phyloP scores from a whole-genome alignment of 208 protist genomes.

The Trypanosoma melophagium region DNA sequence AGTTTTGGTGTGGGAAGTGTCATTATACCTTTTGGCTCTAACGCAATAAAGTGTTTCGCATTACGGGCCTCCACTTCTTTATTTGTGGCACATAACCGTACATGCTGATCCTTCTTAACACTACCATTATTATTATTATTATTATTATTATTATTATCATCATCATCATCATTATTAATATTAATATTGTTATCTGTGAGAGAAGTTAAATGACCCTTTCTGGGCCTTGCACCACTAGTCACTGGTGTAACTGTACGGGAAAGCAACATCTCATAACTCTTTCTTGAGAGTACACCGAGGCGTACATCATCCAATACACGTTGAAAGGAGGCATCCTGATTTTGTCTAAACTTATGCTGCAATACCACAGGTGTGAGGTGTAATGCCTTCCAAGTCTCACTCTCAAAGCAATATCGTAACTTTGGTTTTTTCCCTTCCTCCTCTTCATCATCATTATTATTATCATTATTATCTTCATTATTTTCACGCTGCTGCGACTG shows the following conservation, averaged over 20 bases:
- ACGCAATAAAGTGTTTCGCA: conserved; percentile 47
- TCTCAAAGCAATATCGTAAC: conserved; percentile 53
- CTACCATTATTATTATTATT: not conserved
- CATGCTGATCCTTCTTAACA: conserved; percentile 17
- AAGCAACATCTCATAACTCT: conserved; percentile 24
- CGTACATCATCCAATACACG: conserved; percentile 63
- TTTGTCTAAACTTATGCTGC: conserved; percentile 43
- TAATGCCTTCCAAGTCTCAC: conserved; percentile 41
- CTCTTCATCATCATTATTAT: conserved; percentile 2
- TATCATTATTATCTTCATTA: not conserved
- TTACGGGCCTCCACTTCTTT: conserved; percentile 67
- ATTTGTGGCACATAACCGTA: conserved; percentile 76
- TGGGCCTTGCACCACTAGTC: too few relatives aligned
- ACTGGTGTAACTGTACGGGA: conserved; percentile 17
- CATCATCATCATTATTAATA: not conserved
- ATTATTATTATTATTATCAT: conserved; percentile 1
- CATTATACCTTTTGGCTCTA: conserved; percentile 39
- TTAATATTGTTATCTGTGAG: not conserved
- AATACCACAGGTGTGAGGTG: conserved; percentile 39
- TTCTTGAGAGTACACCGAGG: conserved; percentile 33
- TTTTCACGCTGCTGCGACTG: conserved; percentile 7
- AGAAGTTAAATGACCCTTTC: too few relatives aligned
- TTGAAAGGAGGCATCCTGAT: conserved; percentile 42
- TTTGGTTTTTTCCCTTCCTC: not conserved
- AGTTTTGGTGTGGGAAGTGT: too few relatives aligned